Evolutionary conservation across 306 rosid genomes (phyloP), one percentile per base, ranked within the genome.

Genomic region (Casuarina equisetifolia): DNA sequence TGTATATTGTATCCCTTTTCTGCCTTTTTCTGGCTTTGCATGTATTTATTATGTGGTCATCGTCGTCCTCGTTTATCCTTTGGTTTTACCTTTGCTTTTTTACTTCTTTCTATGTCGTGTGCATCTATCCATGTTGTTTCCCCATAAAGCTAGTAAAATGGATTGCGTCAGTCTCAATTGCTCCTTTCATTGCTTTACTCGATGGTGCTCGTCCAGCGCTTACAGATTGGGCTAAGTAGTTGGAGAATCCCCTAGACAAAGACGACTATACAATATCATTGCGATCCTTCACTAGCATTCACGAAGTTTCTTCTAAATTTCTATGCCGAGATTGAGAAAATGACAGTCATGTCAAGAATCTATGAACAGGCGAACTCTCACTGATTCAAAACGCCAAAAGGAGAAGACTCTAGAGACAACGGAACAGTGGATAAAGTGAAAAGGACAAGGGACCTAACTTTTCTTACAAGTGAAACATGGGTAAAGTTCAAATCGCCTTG

Each of bases 1-100:
- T 80, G 86, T 79, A 78, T 82, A 85, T 87, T 90, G 58, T 81
- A 79, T 81, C 82, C 83, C 85, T 54, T 46, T 66, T 6, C 50
- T 83, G 5, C 70, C 17, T 16, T 53, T 1, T 9, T 1, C 9
- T 7, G 15, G 39, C 19, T 54, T 7, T 58, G 64, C 35, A 17
- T 81, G 83, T 80, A 81, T 85, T 80, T 74, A 74, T 80, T 74
- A 74, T 63, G 51, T 72, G 83, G 76, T 76, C 68, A 79, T 78
- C 19, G 20, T 51, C 68, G 48, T 76, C 73, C 36, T 83, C 74
- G 79, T 77, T 76, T 72, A 83, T 88, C 81, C 32, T 61, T 43
- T 19, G 59, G 61, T 52, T 44, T 46, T 25, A 25, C 45, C 75
- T 79, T 71, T 38, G 68, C 58, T 5, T 39, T 63, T 85, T 50